These are phyloP conservation scores for Datura wrightii DNA, from an alignment of 257 asterid species.

Conservation along the genomic window DNA sequence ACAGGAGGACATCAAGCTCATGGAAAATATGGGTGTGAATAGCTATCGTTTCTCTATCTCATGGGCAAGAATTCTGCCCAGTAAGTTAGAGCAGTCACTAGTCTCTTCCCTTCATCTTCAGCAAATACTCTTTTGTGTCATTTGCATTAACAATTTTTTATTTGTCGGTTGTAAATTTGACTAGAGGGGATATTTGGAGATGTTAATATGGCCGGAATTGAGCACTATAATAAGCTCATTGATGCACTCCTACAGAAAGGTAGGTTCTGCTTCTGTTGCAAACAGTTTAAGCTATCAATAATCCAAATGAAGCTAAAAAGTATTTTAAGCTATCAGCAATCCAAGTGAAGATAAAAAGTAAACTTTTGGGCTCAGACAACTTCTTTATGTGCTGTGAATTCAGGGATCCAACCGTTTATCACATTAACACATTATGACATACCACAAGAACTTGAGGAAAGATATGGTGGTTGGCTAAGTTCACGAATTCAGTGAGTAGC, in stretches of 20 bases:
- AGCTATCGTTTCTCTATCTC: conserved; percentile 38
- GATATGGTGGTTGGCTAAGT: conserved; percentile 72
- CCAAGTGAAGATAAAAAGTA: not conserved
- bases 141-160: not conserved
- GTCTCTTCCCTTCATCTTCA: conserved; percentile 9
- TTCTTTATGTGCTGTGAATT: not conserved
- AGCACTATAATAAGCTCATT: conserved; percentile 61
- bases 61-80: conserved; percentile 39
- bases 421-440: conserved; percentile 65
- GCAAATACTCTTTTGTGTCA: not conserved
- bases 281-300: not conserved
- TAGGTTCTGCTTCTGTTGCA: not conserved
- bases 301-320: not conserved
- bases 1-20: conserved; percentile 34
- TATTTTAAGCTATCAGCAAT: not conserved
- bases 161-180: not conserved
- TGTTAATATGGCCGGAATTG: conserved; percentile 59
- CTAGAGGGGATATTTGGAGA: conserved; percentile 64
- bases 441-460: conserved; percentile 78
- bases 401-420: conserved; percentile 69
- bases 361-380: not conserved
- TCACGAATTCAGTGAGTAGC: conserved; percentile 49
- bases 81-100: conserved; percentile 2
- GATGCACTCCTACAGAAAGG: conserved; percentile 62
- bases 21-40: conserved; percentile 32